phyloP scores from a whole-genome alignment of 2,329 filamentous ascomycete species.

The Beauveria caledonica region DNA sequence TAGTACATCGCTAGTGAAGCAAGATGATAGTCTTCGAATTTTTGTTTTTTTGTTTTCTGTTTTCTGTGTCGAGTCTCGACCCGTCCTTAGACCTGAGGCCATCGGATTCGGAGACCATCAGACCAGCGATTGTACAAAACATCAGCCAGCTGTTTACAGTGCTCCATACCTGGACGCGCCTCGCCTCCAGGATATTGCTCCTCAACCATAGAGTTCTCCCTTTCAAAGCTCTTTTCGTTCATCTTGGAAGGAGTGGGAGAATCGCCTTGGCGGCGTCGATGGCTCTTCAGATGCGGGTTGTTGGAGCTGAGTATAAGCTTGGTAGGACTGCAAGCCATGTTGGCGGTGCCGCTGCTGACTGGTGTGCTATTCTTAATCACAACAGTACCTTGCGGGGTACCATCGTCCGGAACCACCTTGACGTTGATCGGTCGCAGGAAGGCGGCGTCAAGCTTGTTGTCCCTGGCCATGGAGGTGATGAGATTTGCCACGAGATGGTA shows the following conservation, averaged over 20 bases:
- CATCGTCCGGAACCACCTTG: constrained; percentile 32
- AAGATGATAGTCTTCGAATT: background rate
- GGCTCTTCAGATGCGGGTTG: constrained; percentile 78
- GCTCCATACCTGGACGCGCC: constrained; percentile 71
- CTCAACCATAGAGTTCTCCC: constrained; percentile 40
- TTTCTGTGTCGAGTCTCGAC: background rate
- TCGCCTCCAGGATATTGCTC: constrained; percentile 48
- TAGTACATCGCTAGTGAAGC: constrained; percentile 5
- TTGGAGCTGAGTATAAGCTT: constrained; percentile 72
- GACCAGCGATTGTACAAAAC: constrained; percentile 88
- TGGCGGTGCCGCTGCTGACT: constrained; percentile 17
- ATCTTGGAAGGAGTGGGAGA: constrained; percentile 24
- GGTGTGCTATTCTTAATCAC: constrained; percentile 45
- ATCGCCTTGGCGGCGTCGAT: constrained; percentile 56
- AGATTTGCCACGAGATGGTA: constrained; percentile 76
- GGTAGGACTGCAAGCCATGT: constrained; percentile 29
- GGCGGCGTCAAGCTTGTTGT: constrained; percentile 53
- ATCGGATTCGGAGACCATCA: constrained; percentile 68
- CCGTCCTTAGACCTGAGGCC: constrained; percentile 39
- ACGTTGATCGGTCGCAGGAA: constrained; percentile 34
- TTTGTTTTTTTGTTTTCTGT: background rate
- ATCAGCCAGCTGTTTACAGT: constrained; percentile 80
- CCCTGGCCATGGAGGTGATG: constrained; percentile 62
- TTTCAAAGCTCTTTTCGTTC: constrained; percentile 38
- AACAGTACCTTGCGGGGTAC: constrained; percentile 46